Percentiles rank a stretch among this genome's conserved stretches.
These are phyloP conservation scores for Camelina neglecta DNA, from an alignment of 345 rosid species.

Conservation along the genomic window DNA sequence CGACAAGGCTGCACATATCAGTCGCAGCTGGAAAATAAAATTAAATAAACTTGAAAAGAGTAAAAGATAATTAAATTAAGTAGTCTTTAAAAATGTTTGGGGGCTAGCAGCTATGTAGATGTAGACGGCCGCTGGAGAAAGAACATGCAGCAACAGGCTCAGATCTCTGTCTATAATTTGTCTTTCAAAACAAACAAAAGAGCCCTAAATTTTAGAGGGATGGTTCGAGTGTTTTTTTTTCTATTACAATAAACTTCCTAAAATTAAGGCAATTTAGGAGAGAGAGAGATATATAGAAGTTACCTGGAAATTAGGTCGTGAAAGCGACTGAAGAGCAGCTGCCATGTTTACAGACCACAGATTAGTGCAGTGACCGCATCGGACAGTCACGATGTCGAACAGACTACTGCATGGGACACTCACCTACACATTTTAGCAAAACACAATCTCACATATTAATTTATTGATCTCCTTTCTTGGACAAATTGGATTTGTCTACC, in stretches of 20 bases:
- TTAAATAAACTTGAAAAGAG: not conserved
- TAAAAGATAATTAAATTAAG: not conserved
- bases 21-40: conserved; percentile 14
- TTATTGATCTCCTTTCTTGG: not conserved
- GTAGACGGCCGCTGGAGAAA: conserved; percentile 42
- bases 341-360: conserved; percentile 99
- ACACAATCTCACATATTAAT: conserved; percentile 23
- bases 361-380: conserved; percentile 97
- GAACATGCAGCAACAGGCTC: conserved; percentile 47
- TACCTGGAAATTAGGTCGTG: conserved; percentile 81
- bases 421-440: conserved; percentile 61
- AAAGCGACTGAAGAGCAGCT: conserved; percentile 82
- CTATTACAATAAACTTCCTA: conserved; percentile 45
- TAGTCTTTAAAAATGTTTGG: not conserved
- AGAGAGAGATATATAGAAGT: conserved; percentile 33
- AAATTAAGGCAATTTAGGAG: conserved; percentile 40
- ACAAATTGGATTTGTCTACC: not conserved
- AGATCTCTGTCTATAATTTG: conserved; percentile 42
- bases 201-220: conserved; percentile 43
- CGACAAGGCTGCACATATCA: conserved; percentile 40
- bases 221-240: not conserved
- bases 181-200: conserved; percentile 31
- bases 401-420: conserved; percentile 94
- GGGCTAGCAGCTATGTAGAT: conserved; percentile 20
- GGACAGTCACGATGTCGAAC: conserved; percentile 88